Conservation (phyloP, 805 yeast species). For the Yamadazyma laniorum region DNA sequence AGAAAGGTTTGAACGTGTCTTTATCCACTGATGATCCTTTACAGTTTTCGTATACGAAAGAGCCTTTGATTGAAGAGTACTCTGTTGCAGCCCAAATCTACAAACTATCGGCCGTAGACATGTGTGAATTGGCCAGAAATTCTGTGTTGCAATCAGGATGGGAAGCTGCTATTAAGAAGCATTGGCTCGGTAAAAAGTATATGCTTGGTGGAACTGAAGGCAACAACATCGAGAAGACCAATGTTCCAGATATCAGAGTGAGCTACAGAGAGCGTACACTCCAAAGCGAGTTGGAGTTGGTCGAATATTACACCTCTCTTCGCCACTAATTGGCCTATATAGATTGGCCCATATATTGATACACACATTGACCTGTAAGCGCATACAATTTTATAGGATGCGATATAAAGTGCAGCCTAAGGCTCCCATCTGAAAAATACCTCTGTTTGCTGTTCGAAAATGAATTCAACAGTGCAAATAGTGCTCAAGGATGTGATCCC, state of each 20-base stretch:
- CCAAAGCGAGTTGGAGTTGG: slow-evolving; percentile 65
- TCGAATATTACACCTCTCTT: slow-evolving; percentile 51
- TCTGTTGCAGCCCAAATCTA: slow-evolving; percentile 98
- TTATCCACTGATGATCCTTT: slow-evolving; percentile 96
- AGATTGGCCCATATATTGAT: background rate
- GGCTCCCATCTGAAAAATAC: background rate
- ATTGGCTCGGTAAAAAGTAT: slow-evolving; percentile 83
- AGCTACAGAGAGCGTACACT: slow-evolving; percentile 83
- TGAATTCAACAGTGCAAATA: background rate
- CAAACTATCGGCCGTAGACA: slow-evolving; percentile 89
- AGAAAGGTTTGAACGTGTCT: slow-evolving; percentile 90
- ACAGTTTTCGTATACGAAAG: slow-evolving; percentile 95
- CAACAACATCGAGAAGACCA: slow-evolving; percentile 88
- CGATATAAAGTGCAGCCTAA: too few relatives aligned
- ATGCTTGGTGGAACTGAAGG: slow-evolving; percentile 65
- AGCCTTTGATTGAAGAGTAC: slow-evolving; percentile 95
- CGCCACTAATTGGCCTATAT: background rate
- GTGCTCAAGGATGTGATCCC: background rate
- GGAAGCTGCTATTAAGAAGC: slow-evolving; percentile 80
- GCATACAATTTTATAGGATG: slow-evolving; percentile 10
- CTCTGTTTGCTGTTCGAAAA: background rate
- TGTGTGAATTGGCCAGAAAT: slow-evolving; percentile 94
- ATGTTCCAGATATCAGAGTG: slow-evolving; percentile 87
- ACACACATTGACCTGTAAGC: slow-evolving; percentile 5
- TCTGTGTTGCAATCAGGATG: slow-evolving; percentile 94